phyloP scores from a whole-genome alignment of 176 grass and related monocot genomes.

The Aegilops sharonensis region DNA sequence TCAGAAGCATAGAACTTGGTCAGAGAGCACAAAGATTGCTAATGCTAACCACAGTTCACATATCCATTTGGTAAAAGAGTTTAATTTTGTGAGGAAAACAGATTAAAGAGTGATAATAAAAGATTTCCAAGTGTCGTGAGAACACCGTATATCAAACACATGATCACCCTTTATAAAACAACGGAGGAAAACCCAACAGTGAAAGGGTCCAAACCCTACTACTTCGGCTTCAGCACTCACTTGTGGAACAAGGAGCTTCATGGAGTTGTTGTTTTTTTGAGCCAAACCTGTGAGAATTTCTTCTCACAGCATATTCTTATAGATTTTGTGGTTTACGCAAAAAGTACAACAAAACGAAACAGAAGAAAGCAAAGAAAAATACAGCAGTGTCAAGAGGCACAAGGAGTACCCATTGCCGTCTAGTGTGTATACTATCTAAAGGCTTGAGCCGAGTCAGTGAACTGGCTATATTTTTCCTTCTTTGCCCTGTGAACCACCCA shows the following conservation, averaged over 20 bases:
- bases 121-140: conserved; percentile 2
- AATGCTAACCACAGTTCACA: neutral
- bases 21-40: neutral
- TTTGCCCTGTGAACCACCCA: too few relatives aligned
- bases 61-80: neutral
- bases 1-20: neutral
- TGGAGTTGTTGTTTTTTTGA: neutral
- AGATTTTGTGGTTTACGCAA: too few relatives aligned
- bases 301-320: too few relatives aligned
- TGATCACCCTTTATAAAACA: neutral
- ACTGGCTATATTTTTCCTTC: too few relatives aligned
- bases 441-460: too few relatives aligned
- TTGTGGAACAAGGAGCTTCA: neutral
- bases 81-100: neutral
- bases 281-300: too few relatives aligned
- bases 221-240: neutral
- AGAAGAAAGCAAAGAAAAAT: too few relatives aligned
- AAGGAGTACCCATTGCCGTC: too few relatives aligned
- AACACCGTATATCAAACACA: neutral
- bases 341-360: too few relatives aligned
- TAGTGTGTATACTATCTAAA: too few relatives aligned
- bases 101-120: neutral
- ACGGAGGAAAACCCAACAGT: neutral
- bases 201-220: neutral
- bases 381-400: too few relatives aligned